Base-by-base conservation (phyloP, 805 yeast species). In the Lipomyces yamadae region DNA sequence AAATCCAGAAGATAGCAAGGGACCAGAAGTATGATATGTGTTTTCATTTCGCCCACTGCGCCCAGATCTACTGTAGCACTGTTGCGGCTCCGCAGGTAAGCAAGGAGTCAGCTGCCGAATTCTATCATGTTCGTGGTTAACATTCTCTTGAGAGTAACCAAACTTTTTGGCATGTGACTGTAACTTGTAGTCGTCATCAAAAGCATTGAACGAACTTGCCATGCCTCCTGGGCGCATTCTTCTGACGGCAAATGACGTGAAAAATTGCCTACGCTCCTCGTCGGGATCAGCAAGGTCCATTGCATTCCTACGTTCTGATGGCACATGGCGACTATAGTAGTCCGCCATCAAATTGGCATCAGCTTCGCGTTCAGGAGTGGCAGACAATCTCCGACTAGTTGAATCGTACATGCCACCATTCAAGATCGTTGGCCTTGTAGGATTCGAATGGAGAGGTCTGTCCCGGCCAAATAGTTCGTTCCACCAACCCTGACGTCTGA, bases 1-100 rank as follows among this genome's bases (percentile, higher is more conserved):
- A 24, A 52, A 52, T 52, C 55, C 55, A 52, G 34, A 11, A 32
- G 55, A 52, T 29, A 52, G 10, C 34, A 52, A 24, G 13, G 55
- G 55, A 8, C 55, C 55, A 29, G 55, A 52, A 52, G 55, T 52
- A 29, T 52, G 55, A n/a, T 29, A 29, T 15, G 32, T 52, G 34
- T 18, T 18, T 5, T 6, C 34, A 24, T 32, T n/a, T 13, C 30
- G 33, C 6, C n/a, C 1, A 29, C 29, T 10, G 15, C 5, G 32
- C 34, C 34, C 30, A n/a, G 32, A 13, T 32, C 34, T 3, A 29
- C 34, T 2, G 32, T 18, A 52, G 29, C 8, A 32, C 34, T 29
- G 55, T 24, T 52, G 55, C 24, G 33, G 55, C 34, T 29, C 34
- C 8, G 29, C 33, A n/a, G 24, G 32, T 42, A n/a, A 42, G 48